Base-by-base conservation (phyloP, 2,329 filamentous ascomycete species). In the Colletotrichum echinochloae region DNA sequence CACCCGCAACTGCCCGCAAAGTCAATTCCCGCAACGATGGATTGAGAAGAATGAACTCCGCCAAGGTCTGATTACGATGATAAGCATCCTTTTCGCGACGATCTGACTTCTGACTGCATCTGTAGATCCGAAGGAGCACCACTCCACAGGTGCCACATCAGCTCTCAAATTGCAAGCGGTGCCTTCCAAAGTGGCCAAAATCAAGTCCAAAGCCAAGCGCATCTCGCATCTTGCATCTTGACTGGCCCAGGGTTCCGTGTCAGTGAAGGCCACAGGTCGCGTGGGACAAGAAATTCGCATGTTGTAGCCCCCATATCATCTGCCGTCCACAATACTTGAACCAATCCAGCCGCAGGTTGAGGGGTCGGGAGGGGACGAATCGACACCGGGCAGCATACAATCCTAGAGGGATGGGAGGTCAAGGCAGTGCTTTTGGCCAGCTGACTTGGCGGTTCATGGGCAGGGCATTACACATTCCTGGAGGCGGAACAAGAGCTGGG, bases 71-170 rank as follows among this genome's bases (percentile, higher is more conserved):
- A 20, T 61, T 26, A 60, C 37, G 44, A 30, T 33, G 44, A 30
- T 33, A 30, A 26, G n/a, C 30, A 55, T 37, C n/a, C 48, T 23
- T 55, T 14, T 14, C 39, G 28, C 48, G 55, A 55, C 55, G 66
- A 66, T 66, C 66, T 56, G 18, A 46, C 12, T 49, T 59, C 51
- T 61, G 56, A 66, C 48, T 57, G 56, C 67, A 35, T 66, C 41
- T 66, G 55, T 28, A 61, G 63, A 61, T 61, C 63, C 28, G 20
- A 28, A 56, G 35, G 39, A 39, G 16, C 41, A 33, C 23, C 12
- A 18, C 30, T 52, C 55, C 44, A 20, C 51, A 35, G 8, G 44
- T 46, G 23, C n/a, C 44, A 23, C 9, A 46, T 23, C 20, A 23
- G 20, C 44, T n/a, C 44, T 46, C 3, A 3, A 12, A 46, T 12